phyloP scores from a whole-genome alignment of 306 rosid genomes.

The apple (Malus domestica) region ASM211411v1 NC_041796.1:25023001-25023500 shows the following conservation, averaged over 20 bases:
- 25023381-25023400: neutral
- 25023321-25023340: neutral
- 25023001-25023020: slow-evolving; percentile 39
- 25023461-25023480: neutral
- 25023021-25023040: slow-evolving; percentile 5
- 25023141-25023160: slow-evolving; percentile 95
- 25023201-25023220: slow-evolving; percentile 86
- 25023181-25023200: slow-evolving; percentile 98
- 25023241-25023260: slow-evolving; percentile 31
- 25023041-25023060: neutral
- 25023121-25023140: slow-evolving; percentile 85
- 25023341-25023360: neutral
- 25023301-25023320: neutral
- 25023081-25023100: slow-evolving; percentile 24
- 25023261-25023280: slow-evolving; percentile 4
- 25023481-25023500: neutral
- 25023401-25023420: neutral
- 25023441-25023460: neutral
- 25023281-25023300: neutral
- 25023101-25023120: slow-evolving; percentile 96
- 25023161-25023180: slow-evolving; percentile 99
- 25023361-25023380: neutral
- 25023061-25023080: slow-evolving; percentile 10
- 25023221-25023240: slow-evolving; percentile 84
- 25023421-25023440: neutral